Base-by-base conservation (phyloP, 75 land plant genomes). In the Sequoiadendron giganteum region DNA sequence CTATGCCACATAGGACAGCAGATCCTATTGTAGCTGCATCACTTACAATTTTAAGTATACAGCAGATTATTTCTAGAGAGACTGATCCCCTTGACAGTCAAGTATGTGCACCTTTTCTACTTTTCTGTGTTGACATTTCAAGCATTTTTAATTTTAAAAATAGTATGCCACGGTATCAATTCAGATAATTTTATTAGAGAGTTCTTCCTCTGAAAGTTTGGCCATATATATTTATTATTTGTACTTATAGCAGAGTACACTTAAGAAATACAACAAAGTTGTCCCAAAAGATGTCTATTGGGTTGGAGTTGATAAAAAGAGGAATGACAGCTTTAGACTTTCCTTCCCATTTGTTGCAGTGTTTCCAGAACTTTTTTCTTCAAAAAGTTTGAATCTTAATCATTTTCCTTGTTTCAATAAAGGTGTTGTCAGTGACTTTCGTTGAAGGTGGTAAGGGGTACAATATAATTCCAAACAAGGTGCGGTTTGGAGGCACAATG, bases 21-120 rank as follows among this genome's bases (percentile, higher is more conserved):
- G 99, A 97, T 90, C 96, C 99, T 43, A 88, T 97, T 38, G 40
- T 96, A 84, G 98, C 98, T 65, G 87, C 95, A 77, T 95, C 99
- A 9, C 92, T 93, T 81, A 89, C 92, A 11, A 95, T 97, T 79
- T 91, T 94, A 76, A 91, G 95, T 76, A 81, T 97, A 90, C 99
- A 97, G 76, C 95, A 94, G 85, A 88, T 97, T 15, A 88, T 95
- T 25, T 94, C 99, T n/a, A 91, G 99, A 77, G 97, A 95, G 91
- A 77, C 89, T 19, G 90, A 97, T 88, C 96, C 99, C 7, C 94
- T 96, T 54, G 90, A 96, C 13, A 95, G 96, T 86, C 92, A 90
- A 86, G 98, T 96, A 91, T 82, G 88, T 87, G 0, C 21, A 36
- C 55, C 47, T 81, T 39, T 81, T 39, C 43, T 43, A 38, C 0